phyloP scores from a whole-genome alignment of 2,329 filamentous ascomycete species.

The Diaporthe citriasiana region DNA sequence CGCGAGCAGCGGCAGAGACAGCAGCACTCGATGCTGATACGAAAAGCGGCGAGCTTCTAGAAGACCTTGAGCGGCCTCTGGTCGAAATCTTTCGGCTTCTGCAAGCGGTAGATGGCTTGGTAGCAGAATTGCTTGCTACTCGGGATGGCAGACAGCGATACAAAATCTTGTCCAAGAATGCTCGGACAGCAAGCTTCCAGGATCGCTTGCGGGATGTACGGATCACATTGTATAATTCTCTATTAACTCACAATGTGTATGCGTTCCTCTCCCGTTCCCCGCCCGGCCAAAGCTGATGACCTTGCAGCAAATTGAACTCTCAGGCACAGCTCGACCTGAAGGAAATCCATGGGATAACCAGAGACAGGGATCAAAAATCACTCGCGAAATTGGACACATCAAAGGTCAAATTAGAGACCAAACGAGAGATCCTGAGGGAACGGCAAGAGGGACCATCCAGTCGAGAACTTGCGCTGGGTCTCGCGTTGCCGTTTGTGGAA shows the following conservation, averaged over 20 bases:
- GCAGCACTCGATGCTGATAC: background rate
- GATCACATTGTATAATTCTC: background rate
- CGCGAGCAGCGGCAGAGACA: background rate
- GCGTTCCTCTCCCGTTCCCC: background rate
- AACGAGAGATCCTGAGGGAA: background rate
- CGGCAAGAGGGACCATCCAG: background rate
- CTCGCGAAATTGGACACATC: background rate
- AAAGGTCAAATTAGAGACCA: background rate
- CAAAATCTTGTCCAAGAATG: background rate
- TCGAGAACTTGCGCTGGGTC: background rate
- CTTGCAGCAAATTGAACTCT: background rate
- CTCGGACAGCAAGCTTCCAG: background rate
- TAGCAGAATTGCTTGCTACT: background rate
- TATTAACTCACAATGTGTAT: background rate
- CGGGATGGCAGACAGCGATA: background rate
- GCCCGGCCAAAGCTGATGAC: background rate
- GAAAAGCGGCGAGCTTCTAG: background rate
- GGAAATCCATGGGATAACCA: background rate
- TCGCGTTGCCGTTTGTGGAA: conserved; percentile 6
- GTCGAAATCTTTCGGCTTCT: background rate
- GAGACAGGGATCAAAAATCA: background rate
- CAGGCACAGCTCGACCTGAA: conserved; percentile 14
- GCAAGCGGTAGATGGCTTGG: background rate
- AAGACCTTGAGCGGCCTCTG: background rate
- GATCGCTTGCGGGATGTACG: background rate